Evolutionary conservation across 371 early-diverging fungal genomes (phyloP), one percentile per base, ranked within the genome.

Genomic region (Saksenaea vasiformis): DNA sequence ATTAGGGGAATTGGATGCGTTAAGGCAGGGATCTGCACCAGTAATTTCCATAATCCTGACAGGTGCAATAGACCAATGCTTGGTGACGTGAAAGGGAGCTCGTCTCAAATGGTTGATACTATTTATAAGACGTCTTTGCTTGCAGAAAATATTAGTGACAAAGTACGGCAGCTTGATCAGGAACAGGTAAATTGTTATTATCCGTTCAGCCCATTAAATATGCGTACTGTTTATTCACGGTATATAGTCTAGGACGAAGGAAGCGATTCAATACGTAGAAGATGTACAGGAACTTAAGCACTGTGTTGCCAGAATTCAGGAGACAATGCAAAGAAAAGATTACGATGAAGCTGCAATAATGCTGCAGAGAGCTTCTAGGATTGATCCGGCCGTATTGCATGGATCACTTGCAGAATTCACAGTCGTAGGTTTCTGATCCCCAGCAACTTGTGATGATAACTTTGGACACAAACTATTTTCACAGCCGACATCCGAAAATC

Each of bases 121-220:
- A 83, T 94, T 26, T 77, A 82, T 37, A 83, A 84, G 24, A 92
- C 95, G 0, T 87, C 92, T 0, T 70, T 70, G 4, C 74, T 92
- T 36, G 93, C 95, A 3, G 93, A 92, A 58, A 80, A 83, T 3
- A 93, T 95, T 60, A 91, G 91, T 64, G 90, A 82, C 31, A 91
- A 90, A 70, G 94, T 95, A 36, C 78, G 95, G 36, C 89, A 90
- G 60, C 70, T 95, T 38, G 94, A 95, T 69, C 79, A 88, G 60
- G 93, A 95, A 64, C 92, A 88, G 72, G 77, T 77, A 62, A 61
- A 22, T 10, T 13, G 0, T 22, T 22, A 14, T 57, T n/a, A n/a
- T n/a, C n/a, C n/a, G n/a, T n/a, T n/a, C n/a, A n/a, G n/a, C 11
- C n/a, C 11, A 14, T 39, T 2, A 3, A 39, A 11, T 39, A 39